These are phyloP conservation scores for Spiromastix sp. DNA, from an alignment of 2,329 filamentous ascomycete genomes.

Conservation along the genomic window DNA sequence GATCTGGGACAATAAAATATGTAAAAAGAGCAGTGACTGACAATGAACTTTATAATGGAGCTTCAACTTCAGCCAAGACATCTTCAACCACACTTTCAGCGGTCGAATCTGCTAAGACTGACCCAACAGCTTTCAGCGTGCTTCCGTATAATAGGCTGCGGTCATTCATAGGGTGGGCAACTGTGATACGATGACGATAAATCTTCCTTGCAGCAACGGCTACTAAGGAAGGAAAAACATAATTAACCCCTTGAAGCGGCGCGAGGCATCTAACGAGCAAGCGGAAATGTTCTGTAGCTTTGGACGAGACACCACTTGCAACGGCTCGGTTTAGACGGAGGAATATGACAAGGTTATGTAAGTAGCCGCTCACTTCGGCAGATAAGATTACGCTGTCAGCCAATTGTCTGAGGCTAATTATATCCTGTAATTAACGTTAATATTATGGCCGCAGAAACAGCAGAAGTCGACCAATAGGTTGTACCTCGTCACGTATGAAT, in stretches of 20 bases:
- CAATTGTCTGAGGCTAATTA: conserved; percentile 51
- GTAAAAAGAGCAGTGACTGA: too few species aligned
- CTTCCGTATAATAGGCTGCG: conserved; percentile 92
- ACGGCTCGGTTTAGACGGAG: conserved; percentile 82
- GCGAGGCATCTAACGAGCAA: conserved; percentile 62
- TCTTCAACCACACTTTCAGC: conserved; percentile 49
- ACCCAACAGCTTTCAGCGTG: conserved; percentile 56
- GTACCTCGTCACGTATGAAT: conserved; percentile 4
- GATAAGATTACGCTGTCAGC: conserved; percentile 53
- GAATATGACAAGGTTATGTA: conserved; percentile 80
- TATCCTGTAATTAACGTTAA: too few species aligned
- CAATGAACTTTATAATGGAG: conserved; percentile 38
- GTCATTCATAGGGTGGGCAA: conserved; percentile 61
- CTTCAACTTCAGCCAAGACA: conserved; percentile 46
- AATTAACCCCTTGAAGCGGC: conserved; percentile 68
- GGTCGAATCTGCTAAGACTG: conserved; percentile 50
- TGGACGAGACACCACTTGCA: conserved; percentile 62
- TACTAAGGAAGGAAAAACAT: conserved; percentile 74
- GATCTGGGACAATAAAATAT: too few species aligned
- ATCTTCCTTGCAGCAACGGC: conserved; percentile 74
- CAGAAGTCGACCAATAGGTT: too few species aligned
- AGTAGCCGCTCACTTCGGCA: conserved; percentile 71
- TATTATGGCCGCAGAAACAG: too few species aligned
- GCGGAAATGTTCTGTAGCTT: conserved; percentile 68
- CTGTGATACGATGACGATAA: conserved; percentile 71